A percentile compares a stretch with the other conserved stretches of the same genome.
phyloP scores from a whole-genome alignment of 768 basidiomycete genomes.

The Kwoniella europaea region DNA sequence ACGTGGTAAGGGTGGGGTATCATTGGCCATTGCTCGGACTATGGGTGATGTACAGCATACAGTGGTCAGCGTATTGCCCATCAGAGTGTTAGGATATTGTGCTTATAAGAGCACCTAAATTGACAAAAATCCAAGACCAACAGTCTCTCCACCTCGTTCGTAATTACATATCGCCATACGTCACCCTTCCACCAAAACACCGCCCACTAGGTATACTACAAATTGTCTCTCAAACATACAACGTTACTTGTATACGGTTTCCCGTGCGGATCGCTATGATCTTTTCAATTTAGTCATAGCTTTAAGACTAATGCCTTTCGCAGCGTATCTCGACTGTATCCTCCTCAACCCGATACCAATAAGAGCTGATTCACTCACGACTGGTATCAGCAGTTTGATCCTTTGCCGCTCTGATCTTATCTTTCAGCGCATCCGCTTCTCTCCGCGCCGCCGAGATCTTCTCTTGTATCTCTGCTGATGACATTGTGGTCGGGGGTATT shows the following conservation, averaged over 20 bases:
- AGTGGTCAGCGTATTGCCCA: neutral
- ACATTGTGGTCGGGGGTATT: slow-evolving; percentile 33
- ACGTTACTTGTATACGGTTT: too few relatives aligned
- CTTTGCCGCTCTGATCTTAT: slow-evolving; percentile 95
- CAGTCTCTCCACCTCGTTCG: too few relatives aligned
- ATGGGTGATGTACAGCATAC: too few relatives aligned
- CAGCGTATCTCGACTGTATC: neutral
- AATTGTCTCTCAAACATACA: too few relatives aligned
- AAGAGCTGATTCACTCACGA: slow-evolving; percentile 65
- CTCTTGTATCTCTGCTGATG: slow-evolving; percentile 58
- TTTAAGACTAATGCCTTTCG: too few relatives aligned
- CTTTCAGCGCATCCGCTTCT: slow-evolving; percentile 95
- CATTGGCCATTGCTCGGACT: slow-evolving; percentile 99
- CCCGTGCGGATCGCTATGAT: too few relatives aligned
- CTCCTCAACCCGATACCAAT: neutral
- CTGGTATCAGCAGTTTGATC: slow-evolving; percentile 98
- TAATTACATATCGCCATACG: too few relatives aligned
- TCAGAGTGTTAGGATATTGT: neutral
- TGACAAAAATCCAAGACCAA: too few relatives aligned
- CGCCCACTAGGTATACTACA: too few relatives aligned
- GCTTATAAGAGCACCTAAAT: too few relatives aligned
- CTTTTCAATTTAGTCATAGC: too few relatives aligned
- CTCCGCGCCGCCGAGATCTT: slow-evolving; percentile 91
- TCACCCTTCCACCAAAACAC: too few relatives aligned
- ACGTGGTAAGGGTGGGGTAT: slow-evolving; percentile 92